phyloP scores from a whole-genome alignment of 768 basidiomycete species.

The Lactarius hengduanensis region DNA sequence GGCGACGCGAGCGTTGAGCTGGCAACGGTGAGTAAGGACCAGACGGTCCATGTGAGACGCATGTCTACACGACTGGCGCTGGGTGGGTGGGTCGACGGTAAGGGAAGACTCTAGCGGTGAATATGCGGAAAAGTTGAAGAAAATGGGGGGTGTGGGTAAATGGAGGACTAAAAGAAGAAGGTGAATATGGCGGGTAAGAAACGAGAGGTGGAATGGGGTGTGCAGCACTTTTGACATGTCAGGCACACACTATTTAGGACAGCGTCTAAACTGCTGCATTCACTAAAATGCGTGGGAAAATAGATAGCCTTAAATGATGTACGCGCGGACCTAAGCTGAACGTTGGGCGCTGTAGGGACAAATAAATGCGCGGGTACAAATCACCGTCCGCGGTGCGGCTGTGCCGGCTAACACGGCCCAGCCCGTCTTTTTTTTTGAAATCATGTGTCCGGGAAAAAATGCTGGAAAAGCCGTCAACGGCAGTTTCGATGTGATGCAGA shows the following conservation, averaged over 20 bases:
- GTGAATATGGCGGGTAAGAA: slow-evolving; percentile 6
- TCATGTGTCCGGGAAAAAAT: background rate
- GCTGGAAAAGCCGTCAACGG: background rate
- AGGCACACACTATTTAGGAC: slow-evolving; percentile 1
- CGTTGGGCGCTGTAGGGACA: background rate
- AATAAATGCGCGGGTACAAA: background rate
- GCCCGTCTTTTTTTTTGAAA: background rate
- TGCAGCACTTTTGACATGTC: background rate
- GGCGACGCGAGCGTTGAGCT: slow-evolving; percentile 54
- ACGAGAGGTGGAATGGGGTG: background rate
- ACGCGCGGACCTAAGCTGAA: background rate
- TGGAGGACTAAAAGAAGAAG: background rate
- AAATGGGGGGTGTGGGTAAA: slow-evolving; percentile 6
- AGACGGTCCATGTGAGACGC: slow-evolving; percentile 42
- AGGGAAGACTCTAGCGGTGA: background rate
- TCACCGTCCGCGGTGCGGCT: background rate
- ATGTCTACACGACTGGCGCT: slow-evolving; percentile 3
- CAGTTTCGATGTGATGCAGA: background rate
- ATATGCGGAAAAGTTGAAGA: slow-evolving; percentile 42
- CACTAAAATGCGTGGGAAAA: background rate
- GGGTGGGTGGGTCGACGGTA: background rate
- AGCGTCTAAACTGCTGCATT: background rate
- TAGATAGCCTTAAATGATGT: background rate
- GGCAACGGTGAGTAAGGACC: slow-evolving; percentile 41
- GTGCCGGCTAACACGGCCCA: background rate